These are phyloP conservation scores for Hyparrhenia diplandra DNA, from an alignment of 176 grass and related monocot species.

Conservation along the genomic window DNA sequence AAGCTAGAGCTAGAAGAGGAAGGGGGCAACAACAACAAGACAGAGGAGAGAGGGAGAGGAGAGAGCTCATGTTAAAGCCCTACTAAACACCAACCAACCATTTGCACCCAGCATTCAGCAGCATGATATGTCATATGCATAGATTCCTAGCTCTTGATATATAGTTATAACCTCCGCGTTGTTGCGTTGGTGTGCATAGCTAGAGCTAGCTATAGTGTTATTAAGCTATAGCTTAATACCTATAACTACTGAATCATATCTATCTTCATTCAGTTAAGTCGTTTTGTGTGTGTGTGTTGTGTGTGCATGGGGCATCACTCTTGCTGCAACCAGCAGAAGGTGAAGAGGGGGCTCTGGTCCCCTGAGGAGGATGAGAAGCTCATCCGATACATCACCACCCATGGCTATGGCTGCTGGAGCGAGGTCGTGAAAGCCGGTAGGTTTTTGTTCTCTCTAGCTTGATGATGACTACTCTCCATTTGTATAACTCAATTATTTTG, in stretches of 20 bases:
- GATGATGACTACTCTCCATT: not conserved
- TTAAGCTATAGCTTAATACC: not conserved
- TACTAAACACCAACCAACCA: slow-evolving; percentile 47
- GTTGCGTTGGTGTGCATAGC: not conserved
- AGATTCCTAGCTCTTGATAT: slow-evolving; percentile 13
- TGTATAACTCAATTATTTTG: not conserved
- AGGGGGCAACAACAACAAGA: not conserved
- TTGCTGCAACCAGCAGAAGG: slow-evolving; percentile 99
- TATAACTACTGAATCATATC: not conserved
- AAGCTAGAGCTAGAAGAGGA: slow-evolving; percentile 32
- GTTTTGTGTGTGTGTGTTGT: not conserved
- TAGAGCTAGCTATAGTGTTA: slow-evolving; percentile 9
- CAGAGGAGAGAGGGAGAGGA: not conserved
- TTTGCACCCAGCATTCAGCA: not conserved
- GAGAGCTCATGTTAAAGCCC: slow-evolving; percentile 36
- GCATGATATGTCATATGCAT: slow-evolving; percentile 33
- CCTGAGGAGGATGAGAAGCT: slow-evolving; percentile 99
- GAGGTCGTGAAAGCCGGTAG: slow-evolving; percentile 97
- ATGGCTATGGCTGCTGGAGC: slow-evolving; percentile 98
- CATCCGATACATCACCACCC: slow-evolving; percentile 93
- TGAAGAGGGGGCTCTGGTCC: slow-evolving; percentile 97
- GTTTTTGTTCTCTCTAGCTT: not conserved
- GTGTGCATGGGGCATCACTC: slow-evolving; percentile 88
- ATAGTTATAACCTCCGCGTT: too few species aligned
- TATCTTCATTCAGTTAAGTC: too few species aligned